Base-by-base conservation (phyloP, 2,329 filamentous ascomycete species). In the Didymellaceae sp. region DNA sequence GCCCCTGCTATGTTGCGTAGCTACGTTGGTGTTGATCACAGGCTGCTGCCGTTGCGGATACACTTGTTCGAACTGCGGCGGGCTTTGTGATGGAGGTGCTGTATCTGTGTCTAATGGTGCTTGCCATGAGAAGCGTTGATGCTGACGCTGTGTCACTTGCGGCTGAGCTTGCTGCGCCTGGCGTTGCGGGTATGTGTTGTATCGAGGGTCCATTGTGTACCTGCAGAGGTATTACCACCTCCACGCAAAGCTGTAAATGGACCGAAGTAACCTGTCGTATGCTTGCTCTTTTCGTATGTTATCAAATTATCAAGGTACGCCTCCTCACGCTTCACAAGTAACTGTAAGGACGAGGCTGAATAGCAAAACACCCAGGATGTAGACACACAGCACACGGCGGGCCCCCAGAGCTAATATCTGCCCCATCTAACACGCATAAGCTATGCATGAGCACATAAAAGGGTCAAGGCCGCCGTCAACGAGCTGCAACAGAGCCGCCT, bases 371-470 rank as follows among this genome's bases (percentile, higher is more conserved):
- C 24, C 28, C 30, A 33, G 43, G 22, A 37, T 32, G 37, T 52
- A 58, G 62, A 25, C 14, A 17, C 24, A 31, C 26, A 46, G 25
- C 42, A 33, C 42, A 33, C 14, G 8, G 31, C 34, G 66, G 68
- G 57, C 59, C 43, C 45, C 39, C 25, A 57, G 66, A 62, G 54
- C 61, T 68, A 59, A 67, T 70, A 70, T 52, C 42, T 38, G 31
- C 62, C 48, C 44, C 54, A 53, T 60, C 55, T 42, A 54, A 54
- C 42, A 33, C 34, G 55, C 50, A 55, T 58, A 60, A 61, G 59
- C 62, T 60, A 61, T 63, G 65, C 67, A 68, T 59, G 52, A 58
- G 58, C 53, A 59, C 57, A 52, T 57, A 25, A 48, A 58, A 57
- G 34, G 47, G 50, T 41, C 47, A 45, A 2, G 37, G 41, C 47